Conservation (phyloP, 495 filamentous ascomycete species). For the Niebla homalea region DNA sequence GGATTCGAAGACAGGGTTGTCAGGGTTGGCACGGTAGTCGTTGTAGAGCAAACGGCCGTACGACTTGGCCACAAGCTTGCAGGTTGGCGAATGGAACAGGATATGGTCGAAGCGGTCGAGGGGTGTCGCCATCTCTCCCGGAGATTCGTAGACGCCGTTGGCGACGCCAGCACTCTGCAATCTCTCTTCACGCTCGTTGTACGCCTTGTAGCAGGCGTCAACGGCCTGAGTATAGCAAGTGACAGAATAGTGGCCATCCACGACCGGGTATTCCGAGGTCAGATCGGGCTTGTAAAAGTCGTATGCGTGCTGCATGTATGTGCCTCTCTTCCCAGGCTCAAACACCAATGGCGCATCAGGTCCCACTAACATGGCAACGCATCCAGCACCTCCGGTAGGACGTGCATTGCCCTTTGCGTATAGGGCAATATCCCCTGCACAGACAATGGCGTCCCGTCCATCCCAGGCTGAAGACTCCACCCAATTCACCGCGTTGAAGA, state of each 20-base stretch:
- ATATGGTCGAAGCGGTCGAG: slow-evolving; percentile 94
- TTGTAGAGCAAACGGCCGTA: slow-evolving; percentile 95
- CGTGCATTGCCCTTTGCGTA: slow-evolving; percentile 94
- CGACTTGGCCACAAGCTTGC: slow-evolving; percentile 93
- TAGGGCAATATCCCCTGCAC: slow-evolving; percentile 93
- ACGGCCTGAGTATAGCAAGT: slow-evolving; percentile 93
- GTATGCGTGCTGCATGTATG: slow-evolving; percentile 89
- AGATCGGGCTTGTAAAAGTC: slow-evolving; percentile 99
- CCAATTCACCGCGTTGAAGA: slow-evolving; percentile 98
- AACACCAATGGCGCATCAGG: slow-evolving; percentile 84
- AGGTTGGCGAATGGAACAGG: slow-evolving; percentile 90
- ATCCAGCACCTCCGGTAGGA: slow-evolving; percentile 90
- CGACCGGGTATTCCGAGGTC: slow-evolving; percentile 93
- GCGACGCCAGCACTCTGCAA: slow-evolving; percentile 53
- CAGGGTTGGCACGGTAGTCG: slow-evolving; percentile 74
- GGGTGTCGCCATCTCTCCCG: slow-evolving; percentile 39
- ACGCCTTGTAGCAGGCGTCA: slow-evolving; percentile 91
- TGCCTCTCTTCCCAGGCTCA: slow-evolving; percentile 83
- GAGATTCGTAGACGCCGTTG: slow-evolving; percentile 37
- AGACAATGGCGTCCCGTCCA: slow-evolving; percentile 83
- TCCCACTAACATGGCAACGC: slow-evolving; percentile 87
- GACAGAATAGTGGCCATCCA: slow-evolving; percentile 91
- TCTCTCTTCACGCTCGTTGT: slow-evolving; percentile 67
- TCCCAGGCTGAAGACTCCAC: slow-evolving; percentile 97
- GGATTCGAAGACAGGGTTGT: slow-evolving; percentile 65